A percentile compares a stretch with the other conserved stretches of the same genome.
Conservation (phyloP, 2,329 filamentous ascomycete species). For the Pleoardoris graminearum region DNA sequence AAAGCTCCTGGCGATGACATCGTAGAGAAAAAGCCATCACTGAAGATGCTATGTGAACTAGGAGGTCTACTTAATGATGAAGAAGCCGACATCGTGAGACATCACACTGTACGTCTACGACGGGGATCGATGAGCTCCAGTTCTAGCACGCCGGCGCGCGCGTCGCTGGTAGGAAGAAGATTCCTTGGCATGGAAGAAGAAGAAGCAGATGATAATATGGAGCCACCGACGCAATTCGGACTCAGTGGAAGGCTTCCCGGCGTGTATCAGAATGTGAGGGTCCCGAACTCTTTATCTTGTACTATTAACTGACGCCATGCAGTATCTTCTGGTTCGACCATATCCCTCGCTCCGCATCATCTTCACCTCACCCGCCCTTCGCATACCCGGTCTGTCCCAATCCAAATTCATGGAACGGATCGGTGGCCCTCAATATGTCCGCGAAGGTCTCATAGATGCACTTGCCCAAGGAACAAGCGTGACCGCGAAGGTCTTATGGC, state of each 20-base stretch:
- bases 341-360: slow-evolving; percentile 52
- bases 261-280: slow-evolving; percentile 59
- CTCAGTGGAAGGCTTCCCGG: slow-evolving; percentile 49
- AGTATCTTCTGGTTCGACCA: slow-evolving; percentile 53
- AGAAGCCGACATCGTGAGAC: slow-evolving; percentile 56
- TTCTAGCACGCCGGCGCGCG: slow-evolving; percentile 60
- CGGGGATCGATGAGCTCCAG: slow-evolving; percentile 55
- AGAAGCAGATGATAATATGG: slow-evolving; percentile 23
- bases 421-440: slow-evolving; percentile 54
- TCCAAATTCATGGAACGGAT: slow-evolving; percentile 50
- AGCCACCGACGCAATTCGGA: slow-evolving; percentile 41
- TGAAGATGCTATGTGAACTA: slow-evolving; percentile 28
- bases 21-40: slow-evolving; percentile 19
- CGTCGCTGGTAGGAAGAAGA: slow-evolving; percentile 32
- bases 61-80: slow-evolving; percentile 41
- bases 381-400: slow-evolving; percentile 51
- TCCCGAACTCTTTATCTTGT: background rate
- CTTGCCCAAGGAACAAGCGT: slow-evolving; percentile 68
- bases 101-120: slow-evolving; percentile 55
- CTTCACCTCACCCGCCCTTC: slow-evolving; percentile 52
- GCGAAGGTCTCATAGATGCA: slow-evolving; percentile 58
- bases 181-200: slow-evolving; percentile 47
- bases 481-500: slow-evolving; percentile 74
- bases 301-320: slow-evolving; percentile 1
- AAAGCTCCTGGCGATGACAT: slow-evolving; percentile 7